Evolutionary conservation across 441 rosid species (phyloP).

Genomic region (Pelargonium hybrid): DNA sequence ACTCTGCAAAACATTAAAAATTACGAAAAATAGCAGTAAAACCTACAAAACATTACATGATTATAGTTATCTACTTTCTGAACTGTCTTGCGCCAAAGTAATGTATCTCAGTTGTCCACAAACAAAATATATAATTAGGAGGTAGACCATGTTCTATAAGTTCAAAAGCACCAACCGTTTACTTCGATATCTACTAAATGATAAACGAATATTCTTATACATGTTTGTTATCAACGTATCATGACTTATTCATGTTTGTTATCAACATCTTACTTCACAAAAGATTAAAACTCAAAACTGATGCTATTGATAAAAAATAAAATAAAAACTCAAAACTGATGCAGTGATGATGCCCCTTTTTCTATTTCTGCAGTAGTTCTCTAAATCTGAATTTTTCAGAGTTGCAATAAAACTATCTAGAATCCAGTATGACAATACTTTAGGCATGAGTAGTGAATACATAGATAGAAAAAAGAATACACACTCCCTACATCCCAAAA

Average conservation of each 20-base stretch:
- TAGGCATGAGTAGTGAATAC: too few relatives aligned
- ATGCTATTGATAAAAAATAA: too few relatives aligned
- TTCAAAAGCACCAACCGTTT: not conserved
- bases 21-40: constrained; percentile 18
- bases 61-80: too few relatives aligned
- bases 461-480: too few relatives aligned
- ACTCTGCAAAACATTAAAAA: constrained; percentile 37
- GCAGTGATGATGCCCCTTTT: not conserved
- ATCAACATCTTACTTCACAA: too few relatives aligned
- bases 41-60: not conserved
- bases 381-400: not conserved
- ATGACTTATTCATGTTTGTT: too few relatives aligned
- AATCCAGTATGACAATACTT: not conserved
- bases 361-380: not conserved
- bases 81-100: too few relatives aligned
- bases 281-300: not conserved
- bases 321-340: too few relatives aligned
- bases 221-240: not conserved
- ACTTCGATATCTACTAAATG: not conserved
- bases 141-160: too few relatives aligned
- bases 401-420: not conserved
- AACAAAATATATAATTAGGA: too few relatives aligned
- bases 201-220: not conserved
- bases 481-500: too few relatives aligned
- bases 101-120: too few relatives aligned